Conservation (phyloP, 805 yeast species). For the Metschnikowia continentalis region DNA sequence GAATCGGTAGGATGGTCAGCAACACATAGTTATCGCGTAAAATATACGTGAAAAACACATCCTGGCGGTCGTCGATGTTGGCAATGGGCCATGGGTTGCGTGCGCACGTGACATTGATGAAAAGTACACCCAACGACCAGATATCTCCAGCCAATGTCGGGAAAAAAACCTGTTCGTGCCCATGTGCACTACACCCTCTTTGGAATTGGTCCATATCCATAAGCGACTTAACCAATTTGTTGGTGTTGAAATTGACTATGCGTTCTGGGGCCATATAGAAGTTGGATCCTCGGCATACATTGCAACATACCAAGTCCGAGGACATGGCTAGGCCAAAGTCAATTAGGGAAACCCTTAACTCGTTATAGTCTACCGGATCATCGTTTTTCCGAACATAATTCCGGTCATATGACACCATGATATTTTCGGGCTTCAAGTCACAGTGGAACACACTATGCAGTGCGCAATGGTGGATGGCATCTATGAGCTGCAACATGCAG, state of each 20-base stretch:
- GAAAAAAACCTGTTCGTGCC: slow-evolving; percentile 33
- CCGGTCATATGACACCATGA: slow-evolving; percentile 33
- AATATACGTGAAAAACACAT: slow-evolving; percentile 60
- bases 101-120: slow-evolving; percentile 75
- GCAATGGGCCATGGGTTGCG: slow-evolving; percentile 92
- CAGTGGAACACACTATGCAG: slow-evolving; percentile 34
- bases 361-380: slow-evolving; percentile 40
- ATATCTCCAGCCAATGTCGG: slow-evolving; percentile 79
- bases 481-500: slow-evolving; percentile 38
- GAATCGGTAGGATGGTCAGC: slow-evolving; percentile 67
- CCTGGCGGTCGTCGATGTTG: slow-evolving; percentile 48
- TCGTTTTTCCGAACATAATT: background rate
- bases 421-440: slow-evolving; percentile 41
- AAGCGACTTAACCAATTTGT: slow-evolving; percentile 22
- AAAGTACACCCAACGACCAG: slow-evolving; percentile 81
- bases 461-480: slow-evolving; percentile 34
- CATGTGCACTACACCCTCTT: background rate
- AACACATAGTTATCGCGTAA: slow-evolving; percentile 49
- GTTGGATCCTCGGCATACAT: slow-evolving; percentile 79
- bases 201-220: slow-evolving; percentile 29
- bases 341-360: slow-evolving; percentile 56
- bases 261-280: slow-evolving; percentile 95
- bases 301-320: slow-evolving; percentile 52
- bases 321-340: slow-evolving; percentile 89
- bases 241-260: slow-evolving; percentile 42